phyloP scores from a whole-genome alignment of 179 eudicot species.

The Silene vulgaris region DNA sequence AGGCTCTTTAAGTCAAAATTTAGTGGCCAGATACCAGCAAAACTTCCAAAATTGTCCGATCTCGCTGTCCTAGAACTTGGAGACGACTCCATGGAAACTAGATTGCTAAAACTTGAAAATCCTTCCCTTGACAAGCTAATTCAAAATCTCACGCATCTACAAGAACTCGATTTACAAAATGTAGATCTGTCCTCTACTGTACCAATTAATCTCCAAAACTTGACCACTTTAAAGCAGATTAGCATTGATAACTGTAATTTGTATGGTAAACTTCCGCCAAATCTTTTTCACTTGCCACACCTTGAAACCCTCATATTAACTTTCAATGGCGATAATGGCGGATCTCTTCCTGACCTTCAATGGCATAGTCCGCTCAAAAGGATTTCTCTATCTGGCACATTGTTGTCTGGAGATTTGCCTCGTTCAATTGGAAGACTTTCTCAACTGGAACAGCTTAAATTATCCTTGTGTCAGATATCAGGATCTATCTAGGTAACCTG shows the following conservation, averaged over 20 bases:
- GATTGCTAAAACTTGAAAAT: constrained; percentile 18
- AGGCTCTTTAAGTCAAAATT: constrained; percentile 22
- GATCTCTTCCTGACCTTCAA: constrained; percentile 24
- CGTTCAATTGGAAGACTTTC: constrained; percentile 20
- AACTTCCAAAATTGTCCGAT: constrained; percentile 29
- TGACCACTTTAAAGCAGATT: constrained; percentile 20
- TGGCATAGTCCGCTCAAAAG: constrained; percentile 9
- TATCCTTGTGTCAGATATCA: neutral
- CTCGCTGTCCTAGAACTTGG: constrained; percentile 25
- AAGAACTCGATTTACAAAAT: constrained; percentile 32
- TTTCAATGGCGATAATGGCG: constrained; percentile 8
- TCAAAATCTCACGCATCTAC: constrained; percentile 28
- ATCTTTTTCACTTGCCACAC: constrained; percentile 28
- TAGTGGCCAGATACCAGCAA: constrained; percentile 23
- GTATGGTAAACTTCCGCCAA: constrained; percentile 27
- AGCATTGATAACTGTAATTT: constrained; percentile 11
- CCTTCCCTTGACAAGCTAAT: constrained; percentile 30
- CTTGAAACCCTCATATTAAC: neutral
- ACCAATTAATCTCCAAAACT: constrained; percentile 18
- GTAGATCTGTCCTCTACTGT: constrained; percentile 29
- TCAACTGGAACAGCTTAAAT: neutral
- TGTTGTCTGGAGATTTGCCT: constrained; percentile 17
- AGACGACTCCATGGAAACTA: neutral
- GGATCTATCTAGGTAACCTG: too few relatives aligned
- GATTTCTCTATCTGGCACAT: neutral